A percentile compares a stretch with the other conserved stretches of the same genome.
phyloP scores from a whole-genome alignment of 805 yeast species.

The Teunomyces cretensis region DNA sequence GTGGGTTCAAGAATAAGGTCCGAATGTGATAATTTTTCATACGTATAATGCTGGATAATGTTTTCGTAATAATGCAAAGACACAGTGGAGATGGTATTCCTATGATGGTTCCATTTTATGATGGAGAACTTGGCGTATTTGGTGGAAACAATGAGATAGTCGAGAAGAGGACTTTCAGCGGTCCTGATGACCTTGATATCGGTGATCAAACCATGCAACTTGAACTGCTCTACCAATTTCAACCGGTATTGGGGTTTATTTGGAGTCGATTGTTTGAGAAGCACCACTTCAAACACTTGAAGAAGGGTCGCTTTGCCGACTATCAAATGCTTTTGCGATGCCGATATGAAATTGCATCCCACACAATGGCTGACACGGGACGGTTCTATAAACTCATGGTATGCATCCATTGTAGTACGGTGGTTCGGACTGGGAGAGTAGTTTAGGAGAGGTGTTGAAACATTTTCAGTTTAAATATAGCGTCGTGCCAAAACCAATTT shows the following conservation, averaged over 20 bases:
- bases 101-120: slow-evolving; percentile 62
- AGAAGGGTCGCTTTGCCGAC: slow-evolving; percentile 71
- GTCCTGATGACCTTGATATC: slow-evolving; percentile 54
- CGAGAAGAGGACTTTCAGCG: slow-evolving; percentile 47
- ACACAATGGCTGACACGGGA: slow-evolving; percentile 65
- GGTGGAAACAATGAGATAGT: slow-evolving; percentile 65
- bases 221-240: slow-evolving; percentile 57
- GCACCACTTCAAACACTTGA: slow-evolving; percentile 54
- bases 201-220: slow-evolving; percentile 67
- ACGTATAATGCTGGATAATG: slow-evolving; percentile 51
- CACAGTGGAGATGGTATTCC: slow-evolving; percentile 60
- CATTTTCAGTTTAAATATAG: background rate
- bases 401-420: slow-evolving; percentile 64
- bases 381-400: slow-evolving; percentile 75
- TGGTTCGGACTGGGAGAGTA: background rate
- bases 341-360: slow-evolving; percentile 49
- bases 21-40: slow-evolving; percentile 42
- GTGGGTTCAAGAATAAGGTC: slow-evolving; percentile 62
- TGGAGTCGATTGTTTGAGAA: slow-evolving; percentile 15
- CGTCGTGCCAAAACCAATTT: background rate
- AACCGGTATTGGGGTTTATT: slow-evolving; percentile 25
- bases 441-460: slow-evolving; percentile 7
- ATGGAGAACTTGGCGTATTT: slow-evolving; percentile 76
- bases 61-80: slow-evolving; percentile 88
- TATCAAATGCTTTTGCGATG: slow-evolving; percentile 52